Base-by-base conservation (phyloP, 2,329 filamentous ascomycete species). In the Sporothrix luriei region DNA sequence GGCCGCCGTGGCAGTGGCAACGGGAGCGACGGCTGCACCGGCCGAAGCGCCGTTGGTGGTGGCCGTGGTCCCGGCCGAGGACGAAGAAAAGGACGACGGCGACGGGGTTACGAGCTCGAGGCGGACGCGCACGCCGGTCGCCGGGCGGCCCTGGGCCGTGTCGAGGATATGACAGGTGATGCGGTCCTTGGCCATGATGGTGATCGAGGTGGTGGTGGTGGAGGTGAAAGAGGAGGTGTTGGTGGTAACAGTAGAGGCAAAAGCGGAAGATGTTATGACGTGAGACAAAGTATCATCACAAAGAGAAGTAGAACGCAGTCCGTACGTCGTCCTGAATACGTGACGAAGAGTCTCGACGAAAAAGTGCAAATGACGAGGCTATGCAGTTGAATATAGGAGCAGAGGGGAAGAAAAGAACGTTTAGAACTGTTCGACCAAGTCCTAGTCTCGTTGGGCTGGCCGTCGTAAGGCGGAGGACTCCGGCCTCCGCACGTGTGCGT, bases 81-180 rank as follows among this genome's bases (percentile, higher is more conserved):
- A 7, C 62, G 61, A 49, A 64, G 76, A 7, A 33, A 33, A 33
- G 33, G 33, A 51, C 4, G 57, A 71, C 13, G 77, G 74, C 70
- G 76, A 71, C 49, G 71, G 75, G 61, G 78, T 80, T n/a, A 55
- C 61, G 4, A 84, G 84, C 64, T 88, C 82, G 26, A 93, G 86
- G 68, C 85, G 87, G 70, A 94, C 91, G 73, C 84, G 84, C 75
- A 95, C 86, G 72, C 83, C 82, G 69, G 84, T 79, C 19, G 87
- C 92, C 26, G 92, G 92, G 70, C 84, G 85, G 76, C 92, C 92
- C 72, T 85, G 82, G n/a, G 88, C 86, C 13, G 91, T 94, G 83
- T 95, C 91, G 78, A 95, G 91, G 79, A 94, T 87, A 83, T 95
- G 92, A 83, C 91, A 94, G 78, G 92, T 94, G 76, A 95, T 94